These are phyloP conservation scores for Verticillium klebahnii DNA, from an alignment of 2,329 filamentous ascomycete genomes.

Conservation along the genomic window DNA sequence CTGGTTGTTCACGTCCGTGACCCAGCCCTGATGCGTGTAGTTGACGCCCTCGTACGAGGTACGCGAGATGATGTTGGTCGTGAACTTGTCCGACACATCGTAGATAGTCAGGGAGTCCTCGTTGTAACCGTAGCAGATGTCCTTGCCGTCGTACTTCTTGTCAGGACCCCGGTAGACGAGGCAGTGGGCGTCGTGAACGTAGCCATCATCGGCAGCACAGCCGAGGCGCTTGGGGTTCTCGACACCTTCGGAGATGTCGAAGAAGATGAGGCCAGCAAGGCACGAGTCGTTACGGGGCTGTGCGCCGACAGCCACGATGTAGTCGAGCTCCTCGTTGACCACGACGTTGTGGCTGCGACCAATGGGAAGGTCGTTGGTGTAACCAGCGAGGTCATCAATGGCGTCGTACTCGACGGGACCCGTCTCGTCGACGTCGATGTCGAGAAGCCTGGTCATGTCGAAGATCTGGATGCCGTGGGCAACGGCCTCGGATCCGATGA, in stretches of 20 bases:
- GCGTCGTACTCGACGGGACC: slow-evolving; percentile 24
- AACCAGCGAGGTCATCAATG: slow-evolving; percentile 23
- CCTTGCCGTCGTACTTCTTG: slow-evolving; percentile 36
- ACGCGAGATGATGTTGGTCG: slow-evolving; percentile 39
- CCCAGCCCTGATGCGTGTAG: slow-evolving; percentile 56
- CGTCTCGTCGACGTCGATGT: slow-evolving; percentile 35
- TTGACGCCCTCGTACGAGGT: slow-evolving; percentile 52
- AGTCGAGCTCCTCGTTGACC: slow-evolving; percentile 41
- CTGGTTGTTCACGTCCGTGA: slow-evolving; percentile 38
- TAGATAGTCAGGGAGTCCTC: slow-evolving; percentile 48
- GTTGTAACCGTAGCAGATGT: slow-evolving; percentile 55
- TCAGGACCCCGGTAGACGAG: slow-evolving; percentile 50
- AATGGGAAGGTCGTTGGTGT: slow-evolving; percentile 23
- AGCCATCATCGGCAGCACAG: slow-evolving; percentile 49
- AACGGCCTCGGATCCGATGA: slow-evolving; percentile 34
- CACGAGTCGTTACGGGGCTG: slow-evolving; percentile 35
- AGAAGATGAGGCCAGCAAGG: slow-evolving; percentile 49
- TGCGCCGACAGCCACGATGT: slow-evolving; percentile 41
- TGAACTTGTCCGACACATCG: slow-evolving; percentile 45
- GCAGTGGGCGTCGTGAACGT: slow-evolving; percentile 58
- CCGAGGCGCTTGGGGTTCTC: slow-evolving; percentile 47
- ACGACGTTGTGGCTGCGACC: slow-evolving; percentile 42
- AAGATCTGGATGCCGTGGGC: slow-evolving; percentile 57
- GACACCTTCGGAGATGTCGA: slow-evolving; percentile 50
- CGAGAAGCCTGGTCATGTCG: slow-evolving; percentile 50